Evolutionary conservation across 176 grass and related monocot genomes (phyloP).

Genomic region (Bromus sterilis): DNA sequence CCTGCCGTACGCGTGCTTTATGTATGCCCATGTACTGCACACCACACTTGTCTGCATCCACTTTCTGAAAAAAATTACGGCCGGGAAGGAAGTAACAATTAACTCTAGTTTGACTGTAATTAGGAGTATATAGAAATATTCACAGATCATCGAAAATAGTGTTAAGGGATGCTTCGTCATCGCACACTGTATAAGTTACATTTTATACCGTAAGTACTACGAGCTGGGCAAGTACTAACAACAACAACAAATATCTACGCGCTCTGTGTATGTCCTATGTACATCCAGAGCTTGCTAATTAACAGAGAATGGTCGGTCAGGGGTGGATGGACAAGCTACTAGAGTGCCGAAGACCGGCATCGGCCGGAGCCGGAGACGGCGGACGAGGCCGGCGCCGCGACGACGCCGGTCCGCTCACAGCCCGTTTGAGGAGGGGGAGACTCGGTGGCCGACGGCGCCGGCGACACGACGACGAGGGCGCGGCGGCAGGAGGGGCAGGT

Average conservation of each 20-base stretch:
- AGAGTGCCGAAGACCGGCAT: not conserved
- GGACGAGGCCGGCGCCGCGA: not conserved
- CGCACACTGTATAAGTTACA: not conserved
- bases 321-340: no score
- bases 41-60: no score
- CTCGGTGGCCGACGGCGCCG: not conserved
- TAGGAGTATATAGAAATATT: no score
- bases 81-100: no score
- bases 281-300: not conserved
- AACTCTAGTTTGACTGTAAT: no score
- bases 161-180: not conserved
- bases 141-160: no score
- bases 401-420: not conserved
- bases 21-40: no score
- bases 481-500: conserved; percentile 87
- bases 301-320: no score
- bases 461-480: conserved; percentile 26
- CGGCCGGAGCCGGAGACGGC: no score
- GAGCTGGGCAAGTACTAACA: not conserved
- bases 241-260: no score
- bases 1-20: not conserved
- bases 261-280: no score
- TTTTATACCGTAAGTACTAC: not conserved
- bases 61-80: no score
- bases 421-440: not conserved